These are phyloP conservation scores for Sordariomycetes sp. DNA, from an alignment of 2,329 filamentous ascomycete species.

Conservation along the genomic window DNA sequence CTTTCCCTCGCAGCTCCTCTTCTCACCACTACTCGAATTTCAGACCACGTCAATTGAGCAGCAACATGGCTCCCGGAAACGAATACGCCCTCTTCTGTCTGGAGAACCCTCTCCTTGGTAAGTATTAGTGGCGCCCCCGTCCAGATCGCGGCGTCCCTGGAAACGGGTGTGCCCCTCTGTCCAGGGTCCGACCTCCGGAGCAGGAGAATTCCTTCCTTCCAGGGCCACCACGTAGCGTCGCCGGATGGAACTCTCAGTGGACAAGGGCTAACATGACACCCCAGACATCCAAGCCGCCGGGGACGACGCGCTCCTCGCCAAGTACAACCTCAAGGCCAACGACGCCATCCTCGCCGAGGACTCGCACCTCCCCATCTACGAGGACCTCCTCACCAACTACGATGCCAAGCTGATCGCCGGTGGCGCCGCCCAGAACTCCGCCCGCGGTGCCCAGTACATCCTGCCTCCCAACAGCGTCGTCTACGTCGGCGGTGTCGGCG, in stretches of 20 bases:
- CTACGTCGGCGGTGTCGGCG: slow-evolving; percentile 87
- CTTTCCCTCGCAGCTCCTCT: background rate
- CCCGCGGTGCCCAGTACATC: slow-evolving; percentile 92
- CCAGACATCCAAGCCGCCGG: slow-evolving; percentile 84
- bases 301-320: slow-evolving; percentile 73
- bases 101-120: slow-evolving; percentile 95
- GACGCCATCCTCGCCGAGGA: slow-evolving; percentile 94
- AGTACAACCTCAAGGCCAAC: slow-evolving; percentile 91
- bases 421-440: slow-evolving; percentile 94
- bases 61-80: slow-evolving; percentile 61
- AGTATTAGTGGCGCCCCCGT: slow-evolving; percentile 15
- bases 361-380: slow-evolving; percentile 81
- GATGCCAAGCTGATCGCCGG: slow-evolving; percentile 92
- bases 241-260: background rate
- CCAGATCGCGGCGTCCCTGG: background rate
- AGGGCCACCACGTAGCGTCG: background rate
- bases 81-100: slow-evolving; percentile 85
- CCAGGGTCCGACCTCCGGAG: background rate
- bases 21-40: background rate
- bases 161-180: background rate
- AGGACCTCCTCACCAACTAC: slow-evolving; percentile 87
- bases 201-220: background rate
- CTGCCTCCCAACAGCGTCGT: slow-evolving; percentile 81
- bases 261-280: background rate
- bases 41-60: slow-evolving; percentile 2